Evolutionary conservation across 2,329 filamentous ascomycete species (phyloP), one percentile per base, ranked within the genome.

Genomic region (Ceratocystis harringtonii): DNA sequence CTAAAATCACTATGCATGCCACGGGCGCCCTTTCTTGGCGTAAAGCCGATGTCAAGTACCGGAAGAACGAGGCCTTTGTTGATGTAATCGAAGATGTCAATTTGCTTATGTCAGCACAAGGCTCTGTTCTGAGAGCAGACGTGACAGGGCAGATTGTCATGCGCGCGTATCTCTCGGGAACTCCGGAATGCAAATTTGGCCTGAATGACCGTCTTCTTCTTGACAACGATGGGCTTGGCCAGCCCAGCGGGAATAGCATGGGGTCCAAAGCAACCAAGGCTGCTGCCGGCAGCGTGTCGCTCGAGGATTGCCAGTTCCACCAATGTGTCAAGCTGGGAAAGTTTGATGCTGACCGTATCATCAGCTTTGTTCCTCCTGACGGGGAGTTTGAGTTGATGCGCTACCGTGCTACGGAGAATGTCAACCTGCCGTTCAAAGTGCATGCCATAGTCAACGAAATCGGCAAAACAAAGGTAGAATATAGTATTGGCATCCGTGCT

Each of bases 11-110:
- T 30, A 96, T 97, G 92, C 94, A 99, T 79, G 95, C 94, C 12
- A 99, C 94, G 0, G 94, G 95, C 50, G 94, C 94, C 4, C 82
- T 96, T 52, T 97, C 94, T 60, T 99, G 95, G 94, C 85, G 95
- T 71, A 89, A 95, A 73, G 89, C 92, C 68, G 92, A 97, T 75
- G 94, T 99, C 76, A 96, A 96, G 74, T 99, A 99, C 78, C 89
- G 94, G 75, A 99, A 99, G 79, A 99, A 99, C 78, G 94, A 99
- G 76, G 94, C 94, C 41, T 99, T 99, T 73, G 94, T 99, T 70
- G 94, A 99, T 76, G 94, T 99, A 19, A 99, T 99, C 72, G 94
- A 99, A 76, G 94, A 99, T 73, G 92, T 99, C 72, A 99, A 99
- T 76, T 83, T 99, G 67, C 86, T 99, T 72, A 96, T 99, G 89